Percentiles rank a stretch among this genome's conserved stretches.
Evolutionary conservation across 768 basidiomycete genomes (phyloP).

Genomic region (Phylloporus scabripes): DNA sequence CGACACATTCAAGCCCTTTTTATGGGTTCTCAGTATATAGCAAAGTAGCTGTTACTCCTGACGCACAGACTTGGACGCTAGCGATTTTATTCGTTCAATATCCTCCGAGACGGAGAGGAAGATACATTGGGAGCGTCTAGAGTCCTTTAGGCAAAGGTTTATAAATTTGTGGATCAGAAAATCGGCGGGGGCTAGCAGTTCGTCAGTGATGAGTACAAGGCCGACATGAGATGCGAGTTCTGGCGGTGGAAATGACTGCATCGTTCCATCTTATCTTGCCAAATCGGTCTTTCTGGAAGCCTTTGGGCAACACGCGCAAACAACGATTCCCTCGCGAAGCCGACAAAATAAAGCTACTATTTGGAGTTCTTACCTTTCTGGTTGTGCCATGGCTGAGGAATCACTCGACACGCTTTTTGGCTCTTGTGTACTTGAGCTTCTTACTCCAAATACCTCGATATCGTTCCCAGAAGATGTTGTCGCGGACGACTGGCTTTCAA

Average conservation of each 20-base stretch:
- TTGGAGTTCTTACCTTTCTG: too few relatives aligned
- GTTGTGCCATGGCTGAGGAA: conserved; percentile 27
- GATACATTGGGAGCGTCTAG: conserved; percentile 34
- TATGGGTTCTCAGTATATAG: conserved; percentile 3
- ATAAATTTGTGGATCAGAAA: conserved; percentile 61
- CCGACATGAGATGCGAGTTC: conserved; percentile 47
- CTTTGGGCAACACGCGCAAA: conserved; percentile 17
- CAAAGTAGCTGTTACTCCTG: neutral
- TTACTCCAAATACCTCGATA: conserved; percentile 59
- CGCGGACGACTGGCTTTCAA: conserved; percentile 53
- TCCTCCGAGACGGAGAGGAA: conserved; percentile 57
- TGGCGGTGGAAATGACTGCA: conserved; percentile 49
- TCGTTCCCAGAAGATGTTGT: conserved; percentile 47
- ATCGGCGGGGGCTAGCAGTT: conserved; percentile 64
- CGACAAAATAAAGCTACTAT: too few relatives aligned
- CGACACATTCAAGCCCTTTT: conserved; percentile 32
- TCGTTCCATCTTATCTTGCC: conserved; percentile 8
- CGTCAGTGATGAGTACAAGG: conserved; percentile 62
- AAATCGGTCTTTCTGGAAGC: conserved; percentile 16
- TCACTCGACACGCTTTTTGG: conserved; percentile 62
- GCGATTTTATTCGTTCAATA: conserved; percentile 54
- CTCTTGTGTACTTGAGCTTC: conserved; percentile 52
- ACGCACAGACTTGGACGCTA: conserved; percentile 60
- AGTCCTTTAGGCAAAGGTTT: conserved; percentile 45
- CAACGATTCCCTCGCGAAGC: neutral